Evolutionary conservation across 2,329 filamentous ascomycete genomes (phyloP).

Genomic region (Tolypocladium guangdongense): DNA sequence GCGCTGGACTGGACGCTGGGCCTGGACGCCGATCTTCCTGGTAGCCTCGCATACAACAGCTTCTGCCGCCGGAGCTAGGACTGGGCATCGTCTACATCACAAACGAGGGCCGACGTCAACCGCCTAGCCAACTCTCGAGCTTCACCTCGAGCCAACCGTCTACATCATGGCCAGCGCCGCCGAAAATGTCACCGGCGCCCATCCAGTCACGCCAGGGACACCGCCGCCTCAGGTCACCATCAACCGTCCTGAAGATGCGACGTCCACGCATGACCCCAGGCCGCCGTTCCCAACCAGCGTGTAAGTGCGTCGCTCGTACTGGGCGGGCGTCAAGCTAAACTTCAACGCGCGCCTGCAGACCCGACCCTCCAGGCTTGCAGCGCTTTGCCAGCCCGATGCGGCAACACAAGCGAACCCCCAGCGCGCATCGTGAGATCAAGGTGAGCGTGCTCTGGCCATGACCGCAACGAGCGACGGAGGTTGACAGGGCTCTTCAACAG

Average conservation of each 20-base stretch:
- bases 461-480: not conserved
- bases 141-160: not conserved
- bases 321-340: not conserved
- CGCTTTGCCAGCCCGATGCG: conserved; percentile 42
- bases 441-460: conserved; percentile 18
- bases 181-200: not conserved
- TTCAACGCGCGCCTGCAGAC: conserved; percentile 19
- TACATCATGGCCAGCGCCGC: not conserved
- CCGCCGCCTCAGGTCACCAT: conserved; percentile 19
- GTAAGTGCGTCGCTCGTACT: conserved; percentile 23
- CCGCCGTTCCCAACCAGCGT: conserved; percentile 20
- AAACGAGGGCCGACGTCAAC: not conserved
- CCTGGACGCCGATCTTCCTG: no score
- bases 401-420: conserved; percentile 47
- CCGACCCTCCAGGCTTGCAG: conserved; percentile 27
- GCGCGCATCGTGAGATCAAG: conserved; percentile 47
- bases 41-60: not conserved
- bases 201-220: not conserved
- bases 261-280: conserved; percentile 9
- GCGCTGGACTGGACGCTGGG: no score
- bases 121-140: not conserved
- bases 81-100: not conserved
- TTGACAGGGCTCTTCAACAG: conserved; percentile 26
- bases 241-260: conserved; percentile 12
- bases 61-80: not conserved